Evolutionary conservation across 2,329 filamentous ascomycete genomes (phyloP), one percentile per base, ranked within the genome.

Genomic region (Microdochium trichocladiopsis): DNA sequence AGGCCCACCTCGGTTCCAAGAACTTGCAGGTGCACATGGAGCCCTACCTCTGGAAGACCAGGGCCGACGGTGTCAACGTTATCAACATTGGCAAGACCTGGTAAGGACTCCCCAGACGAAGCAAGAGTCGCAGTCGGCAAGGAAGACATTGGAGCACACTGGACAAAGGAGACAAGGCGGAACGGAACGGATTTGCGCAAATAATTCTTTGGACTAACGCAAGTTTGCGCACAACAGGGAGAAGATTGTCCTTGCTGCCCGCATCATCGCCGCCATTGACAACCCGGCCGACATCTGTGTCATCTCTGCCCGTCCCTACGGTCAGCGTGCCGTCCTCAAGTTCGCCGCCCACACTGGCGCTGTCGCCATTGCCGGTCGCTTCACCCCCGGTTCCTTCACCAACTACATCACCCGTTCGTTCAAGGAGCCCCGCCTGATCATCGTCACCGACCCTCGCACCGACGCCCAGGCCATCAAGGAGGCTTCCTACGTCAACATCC

Each of bases 341-440:
- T 99, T 99, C 82, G 94, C 94, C 69, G 82, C 91, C 61, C 94
- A 99, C 88, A 99, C 94, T 64, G 94, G 94, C 74, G 92, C 95
- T 70, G 89, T 91, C 70, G 89, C 94, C 76, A 99, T 99, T 71
- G 95, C 94, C 70, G 94, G 94, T 81, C 94, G 94, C 75, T 99
- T 99, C 88, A 99, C 94, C 72, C 94, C 94, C 74, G 94, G 94
- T 89, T 96, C 93, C 78, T 99, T 99, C 88, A 99, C 94, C 84
- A 99, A 99, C 87, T 99, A 99, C 88, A 99, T 99, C 88, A 99
- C 95, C 77, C 93, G 94, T 72, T 97, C 94, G 62, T 99, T 99
- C 91, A 96, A 96, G 87, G 94, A 99, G 84, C 94, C 94, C 72
- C 95, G 95, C 77, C 84, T 99, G 72, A 97, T 99, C 78, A 86